These are phyloP conservation scores for Pythium aristosporum DNA, from an alignment of 352 stramenopile genomes.

Conservation along the genomic window DNA sequence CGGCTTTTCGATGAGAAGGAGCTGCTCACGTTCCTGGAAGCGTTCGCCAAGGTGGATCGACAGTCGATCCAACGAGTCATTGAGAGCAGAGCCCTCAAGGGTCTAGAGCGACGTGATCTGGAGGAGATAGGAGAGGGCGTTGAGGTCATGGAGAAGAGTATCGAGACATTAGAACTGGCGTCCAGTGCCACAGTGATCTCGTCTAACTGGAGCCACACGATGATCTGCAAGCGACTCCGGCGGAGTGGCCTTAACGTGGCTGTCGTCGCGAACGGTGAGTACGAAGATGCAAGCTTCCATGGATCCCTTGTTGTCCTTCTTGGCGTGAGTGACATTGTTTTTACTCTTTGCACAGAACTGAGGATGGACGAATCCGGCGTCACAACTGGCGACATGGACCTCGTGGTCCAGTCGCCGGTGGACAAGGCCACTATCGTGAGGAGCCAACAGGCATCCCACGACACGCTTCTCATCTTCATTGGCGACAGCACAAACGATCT, in stretches of 20 bases:
- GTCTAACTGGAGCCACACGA: conserved; percentile 58
- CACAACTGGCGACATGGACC: conserved; percentile 51
- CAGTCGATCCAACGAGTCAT: conserved; percentile 51
- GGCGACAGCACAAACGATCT: conserved; percentile 72
- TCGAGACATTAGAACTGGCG: conserved; percentile 30
- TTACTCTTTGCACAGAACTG: conserved; percentile 36
- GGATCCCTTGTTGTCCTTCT: not conserved
- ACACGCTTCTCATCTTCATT: conserved; percentile 42
- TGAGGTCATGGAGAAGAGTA: conserved; percentile 32
- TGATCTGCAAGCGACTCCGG: conserved; percentile 40
- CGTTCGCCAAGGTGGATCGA: conserved; percentile 45
- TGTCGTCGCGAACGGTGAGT: conserved; percentile 61
- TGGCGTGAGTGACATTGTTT: not conserved
- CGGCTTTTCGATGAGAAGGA: conserved; percentile 32
- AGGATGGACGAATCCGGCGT: conserved; percentile 34
- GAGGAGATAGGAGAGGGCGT: conserved; percentile 11
- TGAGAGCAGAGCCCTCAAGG: conserved; percentile 28
- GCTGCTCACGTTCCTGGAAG: conserved; percentile 42
- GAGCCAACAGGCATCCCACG: conserved; percentile 8
- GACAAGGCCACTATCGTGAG: conserved; percentile 51
- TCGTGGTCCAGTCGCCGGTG: conserved; percentile 50
- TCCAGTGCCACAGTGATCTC: conserved; percentile 46
- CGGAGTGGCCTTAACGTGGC: conserved; percentile 3
- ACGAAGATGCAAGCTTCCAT: not conserved
- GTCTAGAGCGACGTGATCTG: conserved; percentile 31